Evolutionary conservation across 257 asterid species (phyloP).

Genomic region (Cruciata laevipes): DNA sequence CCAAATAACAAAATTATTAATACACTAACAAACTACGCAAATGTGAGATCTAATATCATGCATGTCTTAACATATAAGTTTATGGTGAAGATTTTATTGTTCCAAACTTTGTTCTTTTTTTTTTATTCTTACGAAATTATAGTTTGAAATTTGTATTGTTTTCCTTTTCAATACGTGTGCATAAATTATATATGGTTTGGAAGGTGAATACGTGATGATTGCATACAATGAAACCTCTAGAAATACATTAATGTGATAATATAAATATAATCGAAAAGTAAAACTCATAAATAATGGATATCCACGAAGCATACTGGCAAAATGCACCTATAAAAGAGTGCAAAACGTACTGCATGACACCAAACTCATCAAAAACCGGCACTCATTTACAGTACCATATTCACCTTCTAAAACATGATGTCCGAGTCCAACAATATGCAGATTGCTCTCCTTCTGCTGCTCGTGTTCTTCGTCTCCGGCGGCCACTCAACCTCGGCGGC

Average conservation of each 20-base stretch:
- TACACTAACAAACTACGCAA: too few species aligned
- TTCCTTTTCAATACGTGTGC: too few species aligned
- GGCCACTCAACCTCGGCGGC: not conserved
- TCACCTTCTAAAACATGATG: not conserved
- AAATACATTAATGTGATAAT: too few species aligned
- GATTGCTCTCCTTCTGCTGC: not conserved
- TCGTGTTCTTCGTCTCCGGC: not conserved
- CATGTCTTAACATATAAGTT: too few species aligned
- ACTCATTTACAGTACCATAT: not conserved
- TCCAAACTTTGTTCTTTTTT: too few species aligned
- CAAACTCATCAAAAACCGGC: not conserved
- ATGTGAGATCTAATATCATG: too few species aligned
- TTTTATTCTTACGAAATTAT: too few species aligned
- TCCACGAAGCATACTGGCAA: not conserved
- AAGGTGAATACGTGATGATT: too few species aligned
- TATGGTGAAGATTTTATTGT: too few species aligned
- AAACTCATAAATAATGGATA: not conserved
- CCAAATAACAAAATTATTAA: too few species aligned
- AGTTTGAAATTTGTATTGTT: too few species aligned
- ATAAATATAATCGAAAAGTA: not conserved
- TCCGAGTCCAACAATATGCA: not conserved
- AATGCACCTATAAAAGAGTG: not conserved
- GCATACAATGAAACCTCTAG: not conserved
- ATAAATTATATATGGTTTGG: too few species aligned
- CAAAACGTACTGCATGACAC: not conserved